These are phyloP conservation scores for Moesziomyces antarcticus DNA, from an alignment of 1,284 basidiomycete genomes.

Conservation along the genomic window DNA sequence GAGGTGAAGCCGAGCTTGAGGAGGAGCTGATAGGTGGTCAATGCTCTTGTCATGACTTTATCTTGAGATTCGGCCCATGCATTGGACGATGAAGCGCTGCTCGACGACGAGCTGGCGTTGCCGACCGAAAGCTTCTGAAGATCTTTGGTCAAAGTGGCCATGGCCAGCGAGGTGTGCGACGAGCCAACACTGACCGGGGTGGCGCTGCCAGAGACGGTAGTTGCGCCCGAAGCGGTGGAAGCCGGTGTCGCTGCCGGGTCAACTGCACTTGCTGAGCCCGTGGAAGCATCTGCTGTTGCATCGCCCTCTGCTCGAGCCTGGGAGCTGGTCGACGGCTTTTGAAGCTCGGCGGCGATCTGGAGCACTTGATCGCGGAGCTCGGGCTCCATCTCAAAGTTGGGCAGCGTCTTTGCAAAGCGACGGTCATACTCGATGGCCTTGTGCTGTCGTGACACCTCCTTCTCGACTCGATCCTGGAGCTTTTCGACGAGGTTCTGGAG, in stretches of 20 bases:
- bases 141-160: slow-evolving; percentile 43
- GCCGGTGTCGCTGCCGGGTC: slow-evolving; percentile 19
- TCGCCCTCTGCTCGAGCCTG: slow-evolving; percentile 2
- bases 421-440: slow-evolving; percentile 85
- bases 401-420: slow-evolving; percentile 77
- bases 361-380: slow-evolving; percentile 75
- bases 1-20: slow-evolving; percentile 83
- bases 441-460: slow-evolving; percentile 79
- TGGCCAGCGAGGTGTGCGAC: slow-evolving; percentile 34
- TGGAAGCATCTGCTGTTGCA: slow-evolving; percentile 3
- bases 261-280: slow-evolving; percentile 3
- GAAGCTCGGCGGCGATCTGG: slow-evolving; percentile 68
- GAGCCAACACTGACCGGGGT: slow-evolving; percentile 39
- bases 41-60: slow-evolving; percentile 78
- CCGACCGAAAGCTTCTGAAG: slow-evolving; percentile 35
- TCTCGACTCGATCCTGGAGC: slow-evolving; percentile 87
- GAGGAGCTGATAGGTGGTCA: slow-evolving; percentile 84
- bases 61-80: slow-evolving; percentile 45
- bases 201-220: slow-evolving; percentile 32
- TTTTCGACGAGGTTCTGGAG: slow-evolving; percentile 73
- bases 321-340: slow-evolving; percentile 69
- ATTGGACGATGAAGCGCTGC: slow-evolving; percentile 14
- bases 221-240: slow-evolving; percentile 17
- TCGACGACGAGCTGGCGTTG: slow-evolving; percentile 5
- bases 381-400: slow-evolving; percentile 76